Conservation (phyloP, 2,329 filamentous ascomycete species). For the Teratosphaeria destructans region DNA sequence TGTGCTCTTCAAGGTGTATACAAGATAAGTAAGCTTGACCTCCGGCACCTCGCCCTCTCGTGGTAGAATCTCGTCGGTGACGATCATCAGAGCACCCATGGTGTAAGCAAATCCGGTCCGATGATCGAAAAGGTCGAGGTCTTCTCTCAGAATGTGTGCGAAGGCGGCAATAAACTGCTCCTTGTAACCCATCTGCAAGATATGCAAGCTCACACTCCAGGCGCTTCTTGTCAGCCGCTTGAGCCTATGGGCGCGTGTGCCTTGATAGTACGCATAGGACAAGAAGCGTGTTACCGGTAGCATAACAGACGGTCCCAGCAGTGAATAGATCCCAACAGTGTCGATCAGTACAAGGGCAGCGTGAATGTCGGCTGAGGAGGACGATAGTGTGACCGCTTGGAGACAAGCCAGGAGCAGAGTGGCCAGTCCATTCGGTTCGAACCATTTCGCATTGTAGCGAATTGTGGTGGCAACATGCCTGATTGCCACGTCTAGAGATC, state of each 20-base stretch:
- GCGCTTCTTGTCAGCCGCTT: constrained; percentile 16
- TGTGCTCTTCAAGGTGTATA: constrained; percentile 6
- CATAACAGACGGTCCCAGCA: constrained; percentile 13
- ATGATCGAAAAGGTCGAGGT: constrained; percentile 6
- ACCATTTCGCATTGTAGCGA: constrained; percentile 24
- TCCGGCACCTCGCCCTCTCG: constrained; percentile 1
- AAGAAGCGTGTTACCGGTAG: constrained; percentile 17
- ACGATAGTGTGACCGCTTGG: constrained; percentile 16
- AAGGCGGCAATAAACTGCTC: constrained; percentile 16
- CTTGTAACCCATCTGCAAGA: constrained; percentile 22
- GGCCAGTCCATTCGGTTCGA: constrained; percentile 15
- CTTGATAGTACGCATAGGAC: constrained; percentile 22
- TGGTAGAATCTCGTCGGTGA: constrained; percentile 12
- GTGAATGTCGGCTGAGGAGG: constrained; percentile 19
- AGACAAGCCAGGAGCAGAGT: constrained; percentile 15
- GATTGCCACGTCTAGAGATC: constrained; percentile 11
- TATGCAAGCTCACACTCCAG: constrained; percentile 17
- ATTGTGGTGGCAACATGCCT: constrained; percentile 15
- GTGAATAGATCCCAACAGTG: constrained; percentile 19
- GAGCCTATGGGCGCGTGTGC: constrained; percentile 19
- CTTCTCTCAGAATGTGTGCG: constrained; percentile 14
- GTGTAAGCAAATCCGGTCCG: constrained; percentile 15
- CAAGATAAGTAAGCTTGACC: constrained; percentile 3
- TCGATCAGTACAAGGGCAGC: constrained; percentile 21
- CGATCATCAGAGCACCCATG: constrained; percentile 21